Base-by-base conservation (phyloP, 768 basidiomycete genomes). In the Serpula lacrymans region DNA sequence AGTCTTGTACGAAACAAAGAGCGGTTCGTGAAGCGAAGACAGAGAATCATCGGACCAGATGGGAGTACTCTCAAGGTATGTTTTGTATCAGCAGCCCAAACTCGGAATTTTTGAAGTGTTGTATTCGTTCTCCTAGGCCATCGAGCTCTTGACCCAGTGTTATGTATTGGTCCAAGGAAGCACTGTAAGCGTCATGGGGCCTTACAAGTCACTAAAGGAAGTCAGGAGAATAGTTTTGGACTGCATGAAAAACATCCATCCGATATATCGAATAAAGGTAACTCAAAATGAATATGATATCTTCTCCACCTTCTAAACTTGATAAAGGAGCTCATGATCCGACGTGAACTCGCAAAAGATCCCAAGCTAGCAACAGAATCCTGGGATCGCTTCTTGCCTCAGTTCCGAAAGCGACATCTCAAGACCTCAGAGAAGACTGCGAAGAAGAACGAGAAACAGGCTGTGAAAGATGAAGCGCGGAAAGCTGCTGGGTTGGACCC, bases 211-310 rank as follows among this genome's bases (percentile, higher is more conserved):
- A 0, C 70, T 99, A 14, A 98, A 97, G 61, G 96, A 99, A 64
- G 95, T 99, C 9, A 76, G 96, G 43, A 69, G 94, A 51, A 97
- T 98, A 47, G 80, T 99, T n/a, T 63, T 97, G 29, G 96, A 99
- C 58, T 99, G 96, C 69, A 98, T 99, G 96, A 93, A 86, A 68
- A 99, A 99, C 59, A 87, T 98, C 39, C 96, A 99, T 57, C 96
- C 96, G 2, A 98, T 99, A 58, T 99, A 99, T 60, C 84, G 93
- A 53, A 99, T 99, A 65, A 99, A 99, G 66, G 93, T 89, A 28
- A 16, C n/a, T n/a, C n/a, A n/a, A n/a, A n/a, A n/a, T n/a, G n/a
- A n/a, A n/a, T n/a, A n/a, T n/a, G 46, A 38, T 39, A 21, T 45
- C 45, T 48, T 39, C 20, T 26, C 24, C 12, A 16, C 8, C 22